phyloP scores from a whole-genome alignment of 78 protist genomes.

The Cavenderia fasciculata region DNA sequence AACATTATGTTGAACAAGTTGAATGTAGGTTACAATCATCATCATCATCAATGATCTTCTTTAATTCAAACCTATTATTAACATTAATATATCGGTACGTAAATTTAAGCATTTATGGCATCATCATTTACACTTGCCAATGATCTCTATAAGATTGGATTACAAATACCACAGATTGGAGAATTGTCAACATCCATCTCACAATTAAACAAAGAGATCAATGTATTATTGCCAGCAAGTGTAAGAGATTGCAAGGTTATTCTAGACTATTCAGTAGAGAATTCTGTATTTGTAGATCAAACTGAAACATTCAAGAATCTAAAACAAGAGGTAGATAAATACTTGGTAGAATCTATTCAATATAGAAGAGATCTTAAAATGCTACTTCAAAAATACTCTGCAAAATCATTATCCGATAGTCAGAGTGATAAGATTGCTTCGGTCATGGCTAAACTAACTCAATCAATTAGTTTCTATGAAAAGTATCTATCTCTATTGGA shows the following conservation, averaged over 20 bases:
- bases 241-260: conserved; percentile 51
- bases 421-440: conserved; percentile 34
- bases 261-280: conserved; percentile 46
- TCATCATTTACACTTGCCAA: conserved; percentile 52
- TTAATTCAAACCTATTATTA: not conserved
- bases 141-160: conserved; percentile 57
- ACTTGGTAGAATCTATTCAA: conserved; percentile 35
- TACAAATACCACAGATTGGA: conserved; percentile 39
- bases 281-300: conserved; percentile 51
- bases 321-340: conserved; percentile 63
- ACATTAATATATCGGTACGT: not conserved
- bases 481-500: conserved; percentile 42
- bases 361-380: conserved; percentile 37
- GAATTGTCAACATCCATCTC: conserved; percentile 24
- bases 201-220: conserved; percentile 32
- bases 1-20: conserved; percentile 17
- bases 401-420: conserved; percentile 58
- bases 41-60: not conserved
- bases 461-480: conserved; percentile 27
- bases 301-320: conserved; percentile 59
- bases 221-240: conserved; percentile 2
- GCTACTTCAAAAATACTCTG: conserved; percentile 14
- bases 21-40: conserved; percentile 4
- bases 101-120: conserved; percentile 40
- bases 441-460: conserved; percentile 55